Evolutionary conservation across 345 rosid genomes (phyloP).

Genomic region (Boechera stricta): DNA sequence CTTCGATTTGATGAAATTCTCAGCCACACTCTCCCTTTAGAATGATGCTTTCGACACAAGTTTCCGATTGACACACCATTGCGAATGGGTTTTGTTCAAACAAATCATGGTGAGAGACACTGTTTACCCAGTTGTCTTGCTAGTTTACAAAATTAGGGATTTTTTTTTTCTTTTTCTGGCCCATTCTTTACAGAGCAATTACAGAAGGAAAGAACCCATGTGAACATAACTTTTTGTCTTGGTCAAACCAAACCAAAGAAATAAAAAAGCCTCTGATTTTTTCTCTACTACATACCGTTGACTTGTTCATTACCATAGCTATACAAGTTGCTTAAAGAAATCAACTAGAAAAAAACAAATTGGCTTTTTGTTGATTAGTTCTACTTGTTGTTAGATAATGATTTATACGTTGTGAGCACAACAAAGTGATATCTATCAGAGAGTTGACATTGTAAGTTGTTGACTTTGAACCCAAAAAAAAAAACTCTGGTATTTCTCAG

Average conservation of each 20-base stretch:
- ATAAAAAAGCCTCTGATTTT: constrained; percentile 20
- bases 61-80: constrained; percentile 2
- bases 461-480: constrained; percentile 30
- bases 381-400: constrained; percentile 35
- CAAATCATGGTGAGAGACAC: background rate
- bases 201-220: constrained; percentile 22
- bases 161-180: background rate
- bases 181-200: background rate
- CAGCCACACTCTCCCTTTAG: background rate
- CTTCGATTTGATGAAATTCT: background rate
- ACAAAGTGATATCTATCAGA: constrained; percentile 17
- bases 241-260: constrained; percentile 21
- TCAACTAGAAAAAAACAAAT: constrained; percentile 17
- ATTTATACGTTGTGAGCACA: constrained; percentile 43
- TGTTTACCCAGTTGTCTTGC: background rate
- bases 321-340: constrained; percentile 23
- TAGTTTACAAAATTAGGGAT: constrained; percentile 1
- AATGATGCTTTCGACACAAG: background rate
- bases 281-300: constrained; percentile 31
- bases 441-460: constrained; percentile 40
- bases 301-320: constrained; percentile 32
- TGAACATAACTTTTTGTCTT: constrained; percentile 25
- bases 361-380: constrained; percentile 29
- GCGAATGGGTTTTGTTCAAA: constrained; percentile 2
- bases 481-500: constrained; percentile 18